Base-by-base conservation (phyloP, 2,329 filamentous ascomycete genomes). In the Pezicula carpinea region DNA sequence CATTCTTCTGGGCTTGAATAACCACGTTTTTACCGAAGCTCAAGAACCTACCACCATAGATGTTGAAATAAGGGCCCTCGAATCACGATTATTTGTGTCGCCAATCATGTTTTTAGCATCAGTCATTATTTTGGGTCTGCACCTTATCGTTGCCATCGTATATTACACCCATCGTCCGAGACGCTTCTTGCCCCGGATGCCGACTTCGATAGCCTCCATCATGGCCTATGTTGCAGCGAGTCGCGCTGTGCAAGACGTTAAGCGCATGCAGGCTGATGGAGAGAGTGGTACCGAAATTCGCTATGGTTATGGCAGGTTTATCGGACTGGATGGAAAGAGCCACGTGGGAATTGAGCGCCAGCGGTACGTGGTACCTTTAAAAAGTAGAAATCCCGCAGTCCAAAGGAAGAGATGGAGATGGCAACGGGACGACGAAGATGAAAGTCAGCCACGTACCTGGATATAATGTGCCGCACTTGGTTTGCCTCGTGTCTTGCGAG, bases 311-410 rank as follows among this genome's bases (percentile, higher is more conserved):
- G 77, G 79, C 0, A 65, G 64, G 0, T 82, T 69, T 45, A 44
- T 76, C 1, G 76, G 75, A 0, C 55, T 53, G 0, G 76, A 81
- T 51, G 71, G 74, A 0, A 63, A 64, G 6, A 59, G 63, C 0
- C 74, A 80, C 46, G 49, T 76, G 0, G 79, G 79, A 0, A 73
- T 82, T 36, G 78, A 82, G 29, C 58, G 67, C 19, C 65, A 71
- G 19, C 70, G 72, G 0, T 69, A 70, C 44, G 68, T 77, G 0
- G 64, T 66, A 3, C 57, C 58, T 0, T 32, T 64, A 5, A 39
- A 59, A 38, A 52, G 46, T 32, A 21, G 33, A 15, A 59, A 59
- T 45, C 57, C 57, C 0, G 53, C 45, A 2, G 50, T 38, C 3
- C 54, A 39, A 21, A 49, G 31, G 15, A 42, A 48, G 11, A 48